Conservation (phyloP, 1,284 basidiomycete species). For the Melampsora americana region DNA sequence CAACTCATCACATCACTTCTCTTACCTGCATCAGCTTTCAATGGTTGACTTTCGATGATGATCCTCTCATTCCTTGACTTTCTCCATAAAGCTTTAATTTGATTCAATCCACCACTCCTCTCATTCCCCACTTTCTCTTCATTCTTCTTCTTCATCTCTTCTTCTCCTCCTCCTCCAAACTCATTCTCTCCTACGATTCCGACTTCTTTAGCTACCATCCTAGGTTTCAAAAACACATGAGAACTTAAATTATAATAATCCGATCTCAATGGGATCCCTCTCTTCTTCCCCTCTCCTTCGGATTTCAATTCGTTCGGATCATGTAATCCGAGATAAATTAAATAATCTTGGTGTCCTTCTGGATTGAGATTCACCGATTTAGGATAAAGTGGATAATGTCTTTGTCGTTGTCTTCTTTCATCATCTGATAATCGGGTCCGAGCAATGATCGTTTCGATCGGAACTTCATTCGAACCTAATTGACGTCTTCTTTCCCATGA, state of each 20-base stretch:
- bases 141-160: background rate
- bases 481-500: conserved; percentile 2
- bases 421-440: conserved; percentile 38
- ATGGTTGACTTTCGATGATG: conserved; percentile 31
- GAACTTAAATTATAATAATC: conserved; percentile 33
- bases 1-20: too few relatives aligned
- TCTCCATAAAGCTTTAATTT: conserved; percentile 41
- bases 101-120: background rate
- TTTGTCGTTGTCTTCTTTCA: conserved; percentile 15
- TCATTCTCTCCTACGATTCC: background rate
- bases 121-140: background rate
- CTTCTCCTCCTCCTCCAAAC: background rate
- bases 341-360: background rate
- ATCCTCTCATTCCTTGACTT: conserved; percentile 32
- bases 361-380: background rate
- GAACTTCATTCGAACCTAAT: background rate
- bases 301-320: conserved; percentile 7
- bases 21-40: conserved; percentile 32
- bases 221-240: conserved; percentile 36
- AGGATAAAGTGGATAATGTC: conserved; percentile 29
- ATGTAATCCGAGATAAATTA: conserved; percentile 39
- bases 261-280: conserved; percentile 25
- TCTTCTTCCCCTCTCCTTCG: conserved; percentile 13
- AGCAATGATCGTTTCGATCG: conserved; percentile 37
- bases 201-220: conserved; percentile 29